phyloP scores from a whole-genome alignment of 2,329 filamentous ascomycete species.

The Colletotrichum chlorophyti region DNA sequence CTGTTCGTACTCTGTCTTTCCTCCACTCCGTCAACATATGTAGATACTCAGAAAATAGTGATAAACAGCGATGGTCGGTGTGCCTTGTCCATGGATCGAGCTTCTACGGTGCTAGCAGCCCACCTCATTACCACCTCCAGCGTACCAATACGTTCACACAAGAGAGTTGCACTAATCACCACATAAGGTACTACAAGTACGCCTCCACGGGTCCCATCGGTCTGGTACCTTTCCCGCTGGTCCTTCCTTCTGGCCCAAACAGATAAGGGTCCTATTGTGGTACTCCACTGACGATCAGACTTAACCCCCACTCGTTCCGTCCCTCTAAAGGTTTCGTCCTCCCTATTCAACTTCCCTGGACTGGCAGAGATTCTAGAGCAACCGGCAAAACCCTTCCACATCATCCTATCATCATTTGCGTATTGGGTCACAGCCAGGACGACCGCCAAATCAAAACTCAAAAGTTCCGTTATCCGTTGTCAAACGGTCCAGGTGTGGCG shows the following conservation, averaged over 20 bases:
- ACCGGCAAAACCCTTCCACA: slow-evolving; percentile 6
- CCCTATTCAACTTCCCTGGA: neutral
- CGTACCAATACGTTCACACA: no score
- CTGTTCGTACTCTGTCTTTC: no score
- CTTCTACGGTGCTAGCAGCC: no score
- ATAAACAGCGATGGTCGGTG: no score
- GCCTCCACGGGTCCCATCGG: no score
- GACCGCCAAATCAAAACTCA: slow-evolving; percentile 6
- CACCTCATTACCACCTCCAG: neutral
- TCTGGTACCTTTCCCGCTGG: neutral
- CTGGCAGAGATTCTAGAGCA: slow-evolving; percentile 4
- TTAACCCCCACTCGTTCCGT: neutral
- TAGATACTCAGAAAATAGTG: no score
- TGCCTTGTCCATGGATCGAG: no score
- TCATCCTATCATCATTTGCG: slow-evolving; percentile 22
- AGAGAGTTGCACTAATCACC: no score
- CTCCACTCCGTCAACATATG: no score
- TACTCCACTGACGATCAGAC: slow-evolving; percentile 12
- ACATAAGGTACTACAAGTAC: no score
- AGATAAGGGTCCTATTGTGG: neutral
- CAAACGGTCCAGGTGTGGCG: neutral
- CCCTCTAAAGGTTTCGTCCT: slow-evolving; percentile 1
- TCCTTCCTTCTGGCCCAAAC: neutral
- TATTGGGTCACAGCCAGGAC: slow-evolving; percentile 21
- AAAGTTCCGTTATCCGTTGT: neutral